Conservation (phyloP, 345 rosid genomes). For the Euphorbia pulcherrima region DNA sequence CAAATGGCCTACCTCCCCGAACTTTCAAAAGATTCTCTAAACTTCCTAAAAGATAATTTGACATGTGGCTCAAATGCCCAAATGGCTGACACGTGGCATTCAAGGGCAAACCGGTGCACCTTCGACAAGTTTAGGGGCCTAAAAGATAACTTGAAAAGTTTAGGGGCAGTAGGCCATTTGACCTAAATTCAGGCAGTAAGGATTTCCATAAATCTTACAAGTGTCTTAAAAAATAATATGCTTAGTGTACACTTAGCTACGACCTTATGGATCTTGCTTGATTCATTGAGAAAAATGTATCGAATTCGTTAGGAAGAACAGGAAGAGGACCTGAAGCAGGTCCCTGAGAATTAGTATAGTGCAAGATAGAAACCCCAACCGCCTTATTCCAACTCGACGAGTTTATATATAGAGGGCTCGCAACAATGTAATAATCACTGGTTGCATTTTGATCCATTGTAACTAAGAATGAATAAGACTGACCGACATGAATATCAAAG, state of each 20-base stretch:
- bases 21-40: too few species aligned
- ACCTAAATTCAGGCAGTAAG: too few species aligned
- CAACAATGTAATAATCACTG: conserved; percentile 78
- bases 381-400: conserved; percentile 49
- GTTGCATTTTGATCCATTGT: conserved; percentile 85
- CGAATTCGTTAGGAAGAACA: conserved; percentile 63
- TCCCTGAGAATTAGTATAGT: conserved; percentile 75
- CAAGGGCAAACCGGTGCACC: too few species aligned
- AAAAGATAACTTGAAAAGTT: too few species aligned
- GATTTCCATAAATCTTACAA: too few species aligned
- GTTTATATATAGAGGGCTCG: conserved; percentile 64
- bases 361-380: conserved; percentile 73
- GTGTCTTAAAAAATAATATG: conserved; percentile 4
- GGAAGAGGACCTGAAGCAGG: conserved; percentile 89
- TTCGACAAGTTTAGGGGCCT: too few species aligned
- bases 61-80: too few species aligned
- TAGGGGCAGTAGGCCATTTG: too few species aligned
- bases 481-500: conserved; percentile 95
- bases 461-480: conserved; percentile 84
- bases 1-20: too few species aligned
- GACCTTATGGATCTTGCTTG: conserved; percentile 99
- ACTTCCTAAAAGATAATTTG: too few species aligned
- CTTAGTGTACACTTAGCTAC: conserved; percentile 29
- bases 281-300: conserved; percentile 81
- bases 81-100: too few species aligned